Percentiles rank a stretch among this genome's conserved stretches.
These are phyloP conservation scores for Calvatia gigantea DNA, from an alignment of 768 basidiomycete genomes.

Conservation along the genomic window DNA sequence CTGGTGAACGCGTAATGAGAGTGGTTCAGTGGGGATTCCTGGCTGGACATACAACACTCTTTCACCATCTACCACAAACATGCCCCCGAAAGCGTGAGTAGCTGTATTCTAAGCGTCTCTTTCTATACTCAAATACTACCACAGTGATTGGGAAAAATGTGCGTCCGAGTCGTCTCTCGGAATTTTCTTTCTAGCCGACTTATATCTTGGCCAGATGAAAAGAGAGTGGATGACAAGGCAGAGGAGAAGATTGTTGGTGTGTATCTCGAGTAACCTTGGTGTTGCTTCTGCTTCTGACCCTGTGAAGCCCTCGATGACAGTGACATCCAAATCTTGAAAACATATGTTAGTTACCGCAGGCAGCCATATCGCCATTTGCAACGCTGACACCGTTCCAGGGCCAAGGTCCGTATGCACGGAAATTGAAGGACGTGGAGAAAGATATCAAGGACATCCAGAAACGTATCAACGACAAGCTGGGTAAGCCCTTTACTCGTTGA, in stretches of 20 bases:
- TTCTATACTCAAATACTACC: conserved; percentile 1
- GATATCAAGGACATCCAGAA: conserved; percentile 97
- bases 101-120: conserved; percentile 8
- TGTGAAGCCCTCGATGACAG: conserved; percentile 87
- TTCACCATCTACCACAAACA: conserved; percentile 35
- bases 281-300: conserved; percentile 11
- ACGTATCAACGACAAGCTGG: conserved; percentile 96
- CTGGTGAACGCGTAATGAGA: conserved; percentile 29
- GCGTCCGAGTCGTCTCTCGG: conserved; percentile 21
- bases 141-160: conserved; percentile 99
- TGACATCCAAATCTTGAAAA: conserved; percentile 98
- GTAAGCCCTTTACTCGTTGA: conserved; percentile 31
- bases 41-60: no score
- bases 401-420: conserved; percentile 93
- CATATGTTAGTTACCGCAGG: conserved; percentile 62
- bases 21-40: no score
- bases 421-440: conserved; percentile 82
- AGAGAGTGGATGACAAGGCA: conserved; percentile 81
- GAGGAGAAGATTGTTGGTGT: conserved; percentile 90
- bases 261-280: conserved; percentile 23
- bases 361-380: background rate
- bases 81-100: conserved; percentile 95
- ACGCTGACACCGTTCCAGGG: conserved; percentile 50
- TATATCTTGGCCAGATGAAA: conserved; percentile 55
- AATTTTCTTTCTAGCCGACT: background rate